Conservation (phyloP, 179 eudicot genomes). For the Camellia oleifera region DNA sequence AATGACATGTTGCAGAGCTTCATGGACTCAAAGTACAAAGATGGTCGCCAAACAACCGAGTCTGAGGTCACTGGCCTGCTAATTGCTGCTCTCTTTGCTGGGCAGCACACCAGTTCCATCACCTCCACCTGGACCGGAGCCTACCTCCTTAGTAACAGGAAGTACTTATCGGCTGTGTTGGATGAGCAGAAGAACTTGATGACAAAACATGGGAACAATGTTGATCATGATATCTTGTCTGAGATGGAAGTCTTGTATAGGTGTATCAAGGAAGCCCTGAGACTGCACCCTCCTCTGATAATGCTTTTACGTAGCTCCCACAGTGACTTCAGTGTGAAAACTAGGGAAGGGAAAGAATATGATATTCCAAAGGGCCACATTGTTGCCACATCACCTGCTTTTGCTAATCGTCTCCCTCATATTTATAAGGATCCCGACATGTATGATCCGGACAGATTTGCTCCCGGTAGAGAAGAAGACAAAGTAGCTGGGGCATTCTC, state of each 20-base stretch:
- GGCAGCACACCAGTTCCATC: constrained; percentile 92
- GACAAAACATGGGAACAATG: constrained; percentile 58
- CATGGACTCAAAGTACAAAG: constrained; percentile 89
- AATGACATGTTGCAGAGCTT: constrained; percentile 83
- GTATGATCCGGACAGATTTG: constrained; percentile 80
- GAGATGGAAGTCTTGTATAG: constrained; percentile 80
- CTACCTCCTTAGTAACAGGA: constrained; percentile 58
- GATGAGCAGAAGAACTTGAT: constrained; percentile 65
- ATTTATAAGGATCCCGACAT: constrained; percentile 67
- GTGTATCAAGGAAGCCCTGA: constrained; percentile 85
- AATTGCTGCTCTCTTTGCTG: constrained; percentile 90
- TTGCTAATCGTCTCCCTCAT: constrained; percentile 81
- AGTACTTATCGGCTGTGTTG: constrained; percentile 45
- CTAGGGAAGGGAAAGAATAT: constrained; percentile 73
- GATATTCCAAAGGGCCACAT: constrained; percentile 94
- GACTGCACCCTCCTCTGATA: constrained; percentile 91
- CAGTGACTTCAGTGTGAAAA: constrained; percentile 71
- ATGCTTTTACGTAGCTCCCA: constrained; percentile 86
- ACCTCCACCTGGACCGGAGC: constrained; percentile 96
- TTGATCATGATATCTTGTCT: constrained; percentile 73
- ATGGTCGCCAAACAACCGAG: constrained; percentile 77
- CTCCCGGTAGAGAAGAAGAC: constrained; percentile 84
- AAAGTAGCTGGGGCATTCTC: constrained; percentile 85
- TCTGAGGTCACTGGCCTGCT: constrained; percentile 83
- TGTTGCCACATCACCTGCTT: constrained; percentile 89